These are phyloP conservation scores for Lotus japonicus DNA, from an alignment of 306 rosid species.

Conservation along the genomic window DNA sequence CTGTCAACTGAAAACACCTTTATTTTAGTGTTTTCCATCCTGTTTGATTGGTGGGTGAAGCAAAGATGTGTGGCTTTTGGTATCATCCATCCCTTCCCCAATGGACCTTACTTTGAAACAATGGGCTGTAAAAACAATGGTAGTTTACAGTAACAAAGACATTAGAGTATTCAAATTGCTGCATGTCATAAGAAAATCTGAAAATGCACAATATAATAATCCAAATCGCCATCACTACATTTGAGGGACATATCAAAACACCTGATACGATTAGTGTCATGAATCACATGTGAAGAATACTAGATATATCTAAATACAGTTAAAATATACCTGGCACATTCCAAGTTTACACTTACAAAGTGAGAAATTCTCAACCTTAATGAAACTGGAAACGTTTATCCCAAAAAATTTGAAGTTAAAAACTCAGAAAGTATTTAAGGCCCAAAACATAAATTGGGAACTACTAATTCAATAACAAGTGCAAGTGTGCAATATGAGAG, in stretches of 20 bases:
- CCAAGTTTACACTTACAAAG: no score
- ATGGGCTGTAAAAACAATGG: no score
- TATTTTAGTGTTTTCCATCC: constrained; percentile 15
- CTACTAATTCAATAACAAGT: background rate
- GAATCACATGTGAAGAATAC: no score
- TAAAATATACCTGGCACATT: no score
- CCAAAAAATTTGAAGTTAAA: background rate
- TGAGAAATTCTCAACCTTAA: background rate
- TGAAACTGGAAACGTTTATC: background rate
- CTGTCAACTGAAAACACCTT: background rate
- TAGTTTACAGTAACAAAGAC: no score
- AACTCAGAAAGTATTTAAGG: background rate
- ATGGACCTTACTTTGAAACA: background rate
- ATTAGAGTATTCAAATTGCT: no score
- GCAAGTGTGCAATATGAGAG: background rate
- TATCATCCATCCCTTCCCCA: background rate
- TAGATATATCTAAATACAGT: no score
- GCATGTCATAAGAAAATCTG: no score
- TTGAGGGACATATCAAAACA: no score
- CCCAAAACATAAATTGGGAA: background rate
- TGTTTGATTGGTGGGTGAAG: constrained; percentile 26
- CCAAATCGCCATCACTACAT: no score
- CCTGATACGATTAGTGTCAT: no score
- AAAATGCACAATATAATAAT: no score
- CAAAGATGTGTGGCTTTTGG: background rate